Base-by-base conservation (phyloP, 345 rosid genomes). In the Microcos paniculata region DNA sequence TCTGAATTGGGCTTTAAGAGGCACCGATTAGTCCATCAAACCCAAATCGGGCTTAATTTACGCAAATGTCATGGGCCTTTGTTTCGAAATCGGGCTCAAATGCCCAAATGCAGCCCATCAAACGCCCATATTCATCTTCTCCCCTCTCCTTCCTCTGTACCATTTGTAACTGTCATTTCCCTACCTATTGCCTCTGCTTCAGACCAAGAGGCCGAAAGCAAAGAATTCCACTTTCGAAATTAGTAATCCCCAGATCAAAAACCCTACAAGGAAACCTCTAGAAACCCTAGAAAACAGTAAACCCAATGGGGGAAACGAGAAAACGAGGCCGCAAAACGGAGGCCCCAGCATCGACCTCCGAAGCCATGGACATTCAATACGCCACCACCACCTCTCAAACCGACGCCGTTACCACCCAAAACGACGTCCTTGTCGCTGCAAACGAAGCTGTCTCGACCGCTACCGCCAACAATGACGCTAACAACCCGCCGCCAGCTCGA, bases 301-400 rank as follows among this genome's bases (percentile, higher is more conserved):
- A 16, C 31, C 23, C 15, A 62, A 87, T 83, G 87, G 77, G 75
- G 38, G 76, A 80, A 33, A 68, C 82, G 61, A 87, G 91, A 71
- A 90, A 85, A 62, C 85, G 88, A 9, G 84, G 85, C 26, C 80
- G 87, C 13, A 79, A 83, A 73, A 63, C 83, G 70, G 80, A 85
- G 59, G 1, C 78, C 14, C 70, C 53, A 13, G 48, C 84, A 7
- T 46, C 56, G 1, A 33, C 74, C 16, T 31, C 81, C 58, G 87
- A 84, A 51, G 33, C 89, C 53, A 78, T 61, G 80, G 86, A 82
- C 31, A 73, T 74, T n/a, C 82, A 77, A 66, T 58, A 65, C 80
- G 23, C 68, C 70, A 59, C 63, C 67, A 56, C 61, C 53, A 24
- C 75, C 62, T 38, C 75, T 31, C 57, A 76, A n/a, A 55, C 42